Evolutionary conservation across 1,284 basidiomycete species (phyloP).

Genomic region (Puccinia triticina): DNA sequence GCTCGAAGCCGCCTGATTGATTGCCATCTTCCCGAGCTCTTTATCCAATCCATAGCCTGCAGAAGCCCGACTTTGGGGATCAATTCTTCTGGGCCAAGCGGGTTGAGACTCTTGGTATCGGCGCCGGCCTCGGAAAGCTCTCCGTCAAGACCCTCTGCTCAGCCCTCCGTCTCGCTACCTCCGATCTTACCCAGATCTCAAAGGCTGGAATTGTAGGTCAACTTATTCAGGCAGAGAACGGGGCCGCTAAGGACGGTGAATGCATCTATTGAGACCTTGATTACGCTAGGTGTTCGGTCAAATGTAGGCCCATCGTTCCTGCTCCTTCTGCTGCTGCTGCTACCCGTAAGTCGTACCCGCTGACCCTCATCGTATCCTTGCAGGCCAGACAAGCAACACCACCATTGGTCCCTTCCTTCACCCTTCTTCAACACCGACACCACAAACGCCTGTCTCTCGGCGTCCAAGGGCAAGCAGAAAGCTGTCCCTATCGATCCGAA

Average conservation of each 20-base stretch:
- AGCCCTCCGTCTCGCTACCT: conserved; percentile 79
- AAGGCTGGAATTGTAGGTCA: conserved; percentile 80
- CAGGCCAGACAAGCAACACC: not conserved
- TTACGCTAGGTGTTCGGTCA: conserved; percentile 57
- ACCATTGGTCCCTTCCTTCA: not conserved
- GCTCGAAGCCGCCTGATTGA: too few species aligned
- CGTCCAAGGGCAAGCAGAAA: too few species aligned
- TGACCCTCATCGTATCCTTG: not conserved
- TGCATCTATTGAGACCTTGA: conserved; percentile 58
- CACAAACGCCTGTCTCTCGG: too few species aligned
- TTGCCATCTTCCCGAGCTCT: too few species aligned
- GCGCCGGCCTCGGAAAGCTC: conserved; percentile 71
- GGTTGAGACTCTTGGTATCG: conserved; percentile 82
- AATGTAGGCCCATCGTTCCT: conserved; percentile 47
- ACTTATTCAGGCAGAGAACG: conserved; percentile 67
- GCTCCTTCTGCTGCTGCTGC: conserved; percentile 66
- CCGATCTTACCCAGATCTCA: conserved; percentile 80
- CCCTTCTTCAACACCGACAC: too few species aligned
- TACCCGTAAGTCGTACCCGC: not conserved
- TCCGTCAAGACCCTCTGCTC: conserved; percentile 75
- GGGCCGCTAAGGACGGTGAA: conserved; percentile 57
- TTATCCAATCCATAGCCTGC: too few species aligned
- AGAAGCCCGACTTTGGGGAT: conserved; percentile 96
- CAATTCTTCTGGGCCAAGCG: conserved; percentile 63
- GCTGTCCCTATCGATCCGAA: too few species aligned